Conservation (phyloP, 106 monocot species). For the Dioscorea zingiberensis region DNA sequence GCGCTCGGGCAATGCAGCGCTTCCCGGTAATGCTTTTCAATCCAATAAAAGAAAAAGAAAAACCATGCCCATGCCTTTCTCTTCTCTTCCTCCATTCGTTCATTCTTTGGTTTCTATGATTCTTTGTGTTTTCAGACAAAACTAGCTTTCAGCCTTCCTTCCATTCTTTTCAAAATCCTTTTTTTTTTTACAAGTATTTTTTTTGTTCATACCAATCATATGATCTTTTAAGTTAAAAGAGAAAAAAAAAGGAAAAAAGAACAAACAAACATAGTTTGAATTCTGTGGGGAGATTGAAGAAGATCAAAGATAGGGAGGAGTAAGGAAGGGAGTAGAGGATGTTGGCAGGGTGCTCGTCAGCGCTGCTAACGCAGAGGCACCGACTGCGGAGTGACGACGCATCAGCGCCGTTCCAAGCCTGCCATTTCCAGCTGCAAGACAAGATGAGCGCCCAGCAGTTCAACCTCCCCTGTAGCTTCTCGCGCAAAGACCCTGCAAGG, state of each 20-base stretch:
- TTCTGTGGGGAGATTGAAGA: not conserved
- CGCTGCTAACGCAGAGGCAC: conserved; percentile 40
- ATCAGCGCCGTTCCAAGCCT: conserved; percentile 16
- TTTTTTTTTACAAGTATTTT: not conserved
- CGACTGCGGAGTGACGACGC: conserved; percentile 32
- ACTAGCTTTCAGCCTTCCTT: not conserved
- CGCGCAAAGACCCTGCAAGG: conserved; percentile 17
- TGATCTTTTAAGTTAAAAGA: not conserved
- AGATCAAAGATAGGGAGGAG: not conserved
- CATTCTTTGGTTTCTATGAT: conserved; percentile 5
- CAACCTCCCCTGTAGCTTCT: conserved; percentile 44
- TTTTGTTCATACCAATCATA: not conserved
- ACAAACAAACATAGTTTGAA: not conserved
- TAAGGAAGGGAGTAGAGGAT: conserved; percentile 30
- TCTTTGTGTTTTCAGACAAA: not conserved
- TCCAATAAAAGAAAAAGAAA: not conserved
- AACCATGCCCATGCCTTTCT: not conserved
- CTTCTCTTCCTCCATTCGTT: conserved; percentile 9
- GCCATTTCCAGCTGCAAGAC: conserved; percentile 26
- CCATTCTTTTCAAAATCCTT: not conserved
- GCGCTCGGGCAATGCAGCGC: conserved; percentile 6
- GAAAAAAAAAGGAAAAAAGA: not conserved
- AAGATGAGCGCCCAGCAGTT: conserved; percentile 64
- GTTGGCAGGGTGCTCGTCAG: conserved; percentile 64
- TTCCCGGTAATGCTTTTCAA: conserved; percentile 16